Conservation (phyloP, 148 eudicot genomes). For the Chenopodium quinoa region DNA sequence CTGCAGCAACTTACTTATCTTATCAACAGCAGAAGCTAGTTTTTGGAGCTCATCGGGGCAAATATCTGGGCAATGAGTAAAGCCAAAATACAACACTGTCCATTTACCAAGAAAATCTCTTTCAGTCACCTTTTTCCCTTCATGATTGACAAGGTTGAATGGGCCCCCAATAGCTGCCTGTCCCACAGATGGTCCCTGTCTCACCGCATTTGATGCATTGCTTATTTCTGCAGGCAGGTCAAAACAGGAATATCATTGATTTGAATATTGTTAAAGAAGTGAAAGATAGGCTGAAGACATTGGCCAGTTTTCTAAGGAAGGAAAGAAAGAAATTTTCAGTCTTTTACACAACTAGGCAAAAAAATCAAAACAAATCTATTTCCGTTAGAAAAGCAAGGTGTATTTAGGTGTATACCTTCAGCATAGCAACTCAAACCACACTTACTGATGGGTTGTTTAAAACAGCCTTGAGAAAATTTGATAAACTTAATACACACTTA, state of each 20-base stretch:
- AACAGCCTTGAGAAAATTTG: background rate
- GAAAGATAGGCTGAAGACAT: background rate
- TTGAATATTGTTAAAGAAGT: background rate
- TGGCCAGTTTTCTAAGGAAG: background rate
- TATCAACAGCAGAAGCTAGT: constrained; percentile 83
- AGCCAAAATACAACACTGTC: constrained; percentile 88
- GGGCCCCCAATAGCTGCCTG: constrained; percentile 98
- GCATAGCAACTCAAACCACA: background rate
- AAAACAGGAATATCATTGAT: background rate
- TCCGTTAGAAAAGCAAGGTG: background rate
- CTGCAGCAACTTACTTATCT: constrained; percentile 66
- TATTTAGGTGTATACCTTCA: background rate
- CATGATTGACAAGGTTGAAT: constrained; percentile 72
- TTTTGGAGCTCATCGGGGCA: constrained; percentile 96
- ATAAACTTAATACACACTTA: background rate
- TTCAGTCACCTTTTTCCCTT: constrained; percentile 75
- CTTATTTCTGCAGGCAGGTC: constrained; percentile 53
- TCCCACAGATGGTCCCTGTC: constrained; percentile 90
- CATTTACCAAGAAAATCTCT: constrained; percentile 81
- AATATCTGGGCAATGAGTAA: constrained; percentile 97
- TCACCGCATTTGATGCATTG: constrained; percentile 65
- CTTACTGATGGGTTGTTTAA: background rate
- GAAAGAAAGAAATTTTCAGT: background rate
- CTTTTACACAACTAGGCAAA: background rate
- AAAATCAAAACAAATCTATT: background rate